Base-by-base conservation (phyloP, 257 asterid species). In the Scutellaria barbata region DNA sequence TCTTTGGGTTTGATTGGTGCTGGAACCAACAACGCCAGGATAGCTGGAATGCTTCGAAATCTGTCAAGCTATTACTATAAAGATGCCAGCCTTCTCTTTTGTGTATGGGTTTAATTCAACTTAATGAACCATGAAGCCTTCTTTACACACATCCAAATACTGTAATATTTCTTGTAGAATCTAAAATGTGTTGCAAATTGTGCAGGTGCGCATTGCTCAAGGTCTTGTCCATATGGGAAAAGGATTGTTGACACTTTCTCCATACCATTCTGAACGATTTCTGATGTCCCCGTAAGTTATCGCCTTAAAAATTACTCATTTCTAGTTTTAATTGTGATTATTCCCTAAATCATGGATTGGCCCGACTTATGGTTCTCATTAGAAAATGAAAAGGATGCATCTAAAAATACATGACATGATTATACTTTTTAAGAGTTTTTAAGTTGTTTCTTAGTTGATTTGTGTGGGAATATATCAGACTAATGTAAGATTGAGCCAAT, bases 1-100 rank as follows among this genome's bases (percentile, higher is more conserved):
- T 85, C 99, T 5, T 77, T 95, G 84, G 99, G 99, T 17, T 79
- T 95, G 85, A 95, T 95, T 66, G 99, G 99, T 56, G 96, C 97
- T 43, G 99, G 99, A 74, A 95, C 99, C 74, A 95, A 95, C 85
- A 95, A 95, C 72, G 99, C 99, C 8, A 88, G 99, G 78, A 95
- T 95, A 75, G 96, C 98, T 76, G 98, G 97, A 77, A 89, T 95
- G 98, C 98, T 95, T 74, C 94, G 99, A 3, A 95, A 89, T 76
- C 86, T 95, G 54, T 92, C 99, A 54, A 92, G 98, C 83, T 95
- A 92, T 86, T 95, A 92, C 83, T 92, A 92, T 79, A 92, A 95
- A 79, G 99, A 92, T 74, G 95, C 99, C 64, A 89, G 90, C 83
- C 90, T 95, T 74, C 94, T 95, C 16, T 95, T 95, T 72, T 92